Evolutionary conservation across 139 green algal species (phyloP).

Genomic region (Coccomyxa sp.): DNA sequence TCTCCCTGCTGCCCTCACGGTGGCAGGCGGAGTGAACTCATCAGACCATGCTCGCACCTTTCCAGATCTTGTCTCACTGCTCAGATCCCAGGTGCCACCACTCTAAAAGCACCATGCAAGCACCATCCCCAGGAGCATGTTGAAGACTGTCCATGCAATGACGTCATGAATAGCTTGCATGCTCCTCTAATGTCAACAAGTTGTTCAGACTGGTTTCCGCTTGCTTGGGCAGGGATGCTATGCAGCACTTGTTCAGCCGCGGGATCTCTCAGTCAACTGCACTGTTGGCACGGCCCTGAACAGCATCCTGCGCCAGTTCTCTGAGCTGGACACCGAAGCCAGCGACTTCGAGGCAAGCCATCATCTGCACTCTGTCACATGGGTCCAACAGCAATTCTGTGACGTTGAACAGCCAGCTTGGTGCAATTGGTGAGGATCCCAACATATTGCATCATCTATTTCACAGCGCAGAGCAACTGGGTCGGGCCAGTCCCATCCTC

Average conservation of each 20-base stretch:
- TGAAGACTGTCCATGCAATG: too few relatives aligned
- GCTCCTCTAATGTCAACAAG: too few relatives aligned
- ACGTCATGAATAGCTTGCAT: too few relatives aligned
- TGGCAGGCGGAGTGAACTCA: constrained; percentile 48
- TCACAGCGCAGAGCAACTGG: too few relatives aligned
- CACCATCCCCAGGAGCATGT: too few relatives aligned
- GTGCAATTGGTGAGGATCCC: too few relatives aligned
- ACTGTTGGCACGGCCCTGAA: constrained; percentile 15
- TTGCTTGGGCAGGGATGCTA: constrained; percentile 17
- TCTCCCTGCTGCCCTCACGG: constrained; percentile 38
- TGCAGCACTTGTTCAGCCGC: constrained; percentile 35
- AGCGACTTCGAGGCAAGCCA: constrained; percentile 15
- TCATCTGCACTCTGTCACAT: background rate
- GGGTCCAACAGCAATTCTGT: too few relatives aligned
- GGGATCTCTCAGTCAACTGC: constrained; percentile 8
- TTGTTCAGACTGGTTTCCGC: too few relatives aligned
- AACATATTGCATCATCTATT: too few relatives aligned
- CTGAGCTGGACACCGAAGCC: constrained; percentile 24
- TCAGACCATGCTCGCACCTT: constrained; percentile 50
- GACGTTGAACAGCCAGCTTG: too few relatives aligned
- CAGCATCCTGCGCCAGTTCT: constrained; percentile 31
- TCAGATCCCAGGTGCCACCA: constrained; percentile 19
- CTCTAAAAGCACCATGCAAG: background rate
- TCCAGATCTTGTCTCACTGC: constrained; percentile 18
- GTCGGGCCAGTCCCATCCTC: too few relatives aligned